phyloP scores from a whole-genome alignment of 495 filamentous ascomycete genomes.

The Aspergillus leporis region DNA sequence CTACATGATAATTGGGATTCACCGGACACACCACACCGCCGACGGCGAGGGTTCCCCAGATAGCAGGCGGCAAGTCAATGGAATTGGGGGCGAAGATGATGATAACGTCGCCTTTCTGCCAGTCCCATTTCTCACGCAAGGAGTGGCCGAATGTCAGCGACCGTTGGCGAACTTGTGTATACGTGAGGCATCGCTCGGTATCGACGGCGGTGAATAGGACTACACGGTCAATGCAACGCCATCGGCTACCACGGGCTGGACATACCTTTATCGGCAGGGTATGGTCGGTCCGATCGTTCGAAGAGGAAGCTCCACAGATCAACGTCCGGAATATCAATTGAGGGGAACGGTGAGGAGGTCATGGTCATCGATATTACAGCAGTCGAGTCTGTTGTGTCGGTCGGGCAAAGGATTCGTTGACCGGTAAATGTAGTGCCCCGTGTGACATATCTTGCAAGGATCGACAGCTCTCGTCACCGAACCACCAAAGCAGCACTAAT shows the following conservation, averaged over 20 bases:
- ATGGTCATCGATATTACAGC: neutral
- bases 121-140: slow-evolving; percentile 65
- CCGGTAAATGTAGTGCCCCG: neutral
- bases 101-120: slow-evolving; percentile 73
- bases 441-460: neutral
- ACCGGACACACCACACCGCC: slow-evolving; percentile 76
- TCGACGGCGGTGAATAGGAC: slow-evolving; percentile 49
- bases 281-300: slow-evolving; percentile 13
- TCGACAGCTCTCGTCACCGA: neutral
- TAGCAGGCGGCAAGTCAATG: slow-evolving; percentile 63
- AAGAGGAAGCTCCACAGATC: slow-evolving; percentile 67
- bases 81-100: slow-evolving; percentile 64
- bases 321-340: slow-evolving; percentile 60
- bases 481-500: neutral
- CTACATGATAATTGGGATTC: slow-evolving; percentile 75
- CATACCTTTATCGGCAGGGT: slow-evolving; percentile 14
- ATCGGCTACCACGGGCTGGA: neutral
- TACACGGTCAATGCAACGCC: neutral
- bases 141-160: slow-evolving; percentile 72
- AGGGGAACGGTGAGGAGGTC: slow-evolving; percentile 38
- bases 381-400: neutral
- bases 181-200: slow-evolving; percentile 68
- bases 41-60: slow-evolving; percentile 75
- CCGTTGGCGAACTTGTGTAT: slow-evolving; percentile 54
- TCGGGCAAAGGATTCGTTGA: neutral